Percentiles rank a stretch among this genome's conserved stretches.
Evolutionary conservation across 2,329 filamentous ascomycete species (phyloP).

Genomic region (Trichoderma polysporum): DNA sequence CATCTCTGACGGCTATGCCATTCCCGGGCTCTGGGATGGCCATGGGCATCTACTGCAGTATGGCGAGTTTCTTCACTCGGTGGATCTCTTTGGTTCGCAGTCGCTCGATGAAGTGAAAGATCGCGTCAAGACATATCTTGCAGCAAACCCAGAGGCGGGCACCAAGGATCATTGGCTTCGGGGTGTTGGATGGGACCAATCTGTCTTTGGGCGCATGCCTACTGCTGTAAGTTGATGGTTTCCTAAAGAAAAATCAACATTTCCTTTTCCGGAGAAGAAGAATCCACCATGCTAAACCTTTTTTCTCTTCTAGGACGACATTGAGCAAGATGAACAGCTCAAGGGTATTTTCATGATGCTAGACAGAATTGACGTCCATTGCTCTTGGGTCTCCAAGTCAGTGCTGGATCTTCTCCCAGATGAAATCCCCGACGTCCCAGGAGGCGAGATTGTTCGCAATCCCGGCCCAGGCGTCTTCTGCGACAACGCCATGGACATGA

Average conservation of each 20-base stretch:
- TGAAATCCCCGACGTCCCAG: slow-evolving; percentile 54
- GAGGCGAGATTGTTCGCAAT: slow-evolving; percentile 61
- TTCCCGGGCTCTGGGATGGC: slow-evolving; percentile 69
- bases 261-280: too few species aligned
- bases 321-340: slow-evolving; percentile 53
- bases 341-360: slow-evolving; percentile 64
- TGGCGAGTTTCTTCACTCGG: slow-evolving; percentile 66
- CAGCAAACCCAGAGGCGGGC: slow-evolving; percentile 50
- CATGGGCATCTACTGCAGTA: slow-evolving; percentile 67
- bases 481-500: slow-evolving; percentile 68
- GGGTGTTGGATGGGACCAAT: slow-evolving; percentile 71
- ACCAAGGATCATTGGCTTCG: slow-evolving; percentile 59
- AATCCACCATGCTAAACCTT: background rate
- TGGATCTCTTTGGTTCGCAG: slow-evolving; percentile 60
- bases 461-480: slow-evolving; percentile 69
- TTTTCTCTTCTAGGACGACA: slow-evolving; percentile 44
- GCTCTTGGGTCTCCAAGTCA: slow-evolving; percentile 65
- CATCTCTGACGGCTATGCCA: slow-evolving; percentile 48
- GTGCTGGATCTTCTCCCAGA: slow-evolving; percentile 60
- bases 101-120: slow-evolving; percentile 54
- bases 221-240: slow-evolving; percentile 51
- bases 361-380: slow-evolving; percentile 69
- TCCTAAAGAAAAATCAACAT: too few species aligned
- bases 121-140: slow-evolving; percentile 53
- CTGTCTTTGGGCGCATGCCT: slow-evolving; percentile 63